A percentile compares a stretch with the other conserved stretches of the same genome.
These are phyloP conservation scores for Musa itinerans DNA, from an alignment of 176 grass and related monocot genomes.

Conservation along the genomic window DNA sequence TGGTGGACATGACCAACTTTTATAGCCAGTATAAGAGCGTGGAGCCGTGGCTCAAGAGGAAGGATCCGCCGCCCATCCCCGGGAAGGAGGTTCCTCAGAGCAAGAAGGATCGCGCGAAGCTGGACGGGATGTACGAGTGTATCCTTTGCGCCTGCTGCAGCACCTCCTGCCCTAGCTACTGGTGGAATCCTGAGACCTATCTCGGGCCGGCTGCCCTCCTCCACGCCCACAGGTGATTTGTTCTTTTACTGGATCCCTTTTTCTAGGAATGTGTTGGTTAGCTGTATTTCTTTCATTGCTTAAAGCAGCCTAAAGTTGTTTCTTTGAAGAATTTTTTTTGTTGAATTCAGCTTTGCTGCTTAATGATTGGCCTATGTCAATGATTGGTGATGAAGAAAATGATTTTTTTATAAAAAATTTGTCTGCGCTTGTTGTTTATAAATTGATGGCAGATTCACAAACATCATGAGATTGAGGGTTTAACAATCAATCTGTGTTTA, in stretches of 20 bases:
- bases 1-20: slow-evolving; percentile 72
- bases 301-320: background rate
- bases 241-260: background rate
- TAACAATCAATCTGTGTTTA: no score
- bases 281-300: background rate
- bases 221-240: slow-evolving; percentile 50
- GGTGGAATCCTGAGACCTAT: slow-evolving; percentile 75
- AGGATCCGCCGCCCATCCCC: slow-evolving; percentile 12
- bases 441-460: no score
- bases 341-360: no score
- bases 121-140: slow-evolving; percentile 22
- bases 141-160: slow-evolving; percentile 33
- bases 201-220: slow-evolving; percentile 74
- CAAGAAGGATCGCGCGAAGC: slow-evolving; percentile 26
- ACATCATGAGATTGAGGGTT: no score
- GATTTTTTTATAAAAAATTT: background rate
- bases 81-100: slow-evolving; percentile 30
- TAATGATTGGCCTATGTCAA: background rate
- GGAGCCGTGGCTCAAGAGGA: background rate
- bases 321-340: no score
- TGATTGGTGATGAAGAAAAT: no score
- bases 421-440: no score
- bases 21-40: no score
- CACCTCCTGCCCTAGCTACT: slow-evolving; percentile 25
- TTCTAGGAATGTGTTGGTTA: no score